Evolutionary conservation across 169 alveolate genomes (phyloP), one percentile per base, ranked within the genome.

Genomic region (Plasmodium yoelii): DNA sequence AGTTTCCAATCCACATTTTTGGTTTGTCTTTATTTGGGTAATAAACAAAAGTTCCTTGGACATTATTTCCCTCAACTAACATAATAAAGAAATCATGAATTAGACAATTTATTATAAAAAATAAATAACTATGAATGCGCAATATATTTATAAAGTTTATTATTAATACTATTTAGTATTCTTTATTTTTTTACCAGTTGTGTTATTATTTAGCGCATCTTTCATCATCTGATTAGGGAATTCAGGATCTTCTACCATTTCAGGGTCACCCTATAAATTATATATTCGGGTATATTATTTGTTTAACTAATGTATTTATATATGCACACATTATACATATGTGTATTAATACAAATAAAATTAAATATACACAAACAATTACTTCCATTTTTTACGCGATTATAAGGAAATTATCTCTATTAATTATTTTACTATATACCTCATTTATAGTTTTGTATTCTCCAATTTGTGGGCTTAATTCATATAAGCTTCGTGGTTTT

Each of bases 1-100:
- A 92, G 64, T 89, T 88, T 60, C 95, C 95, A 59, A 92, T 90
- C 95, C 95, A 92, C 95, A 92, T 92, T 61, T 92, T 92, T 19
- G 93, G 93, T 69, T 92, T 92, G 51, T 67, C 71, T 65, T 73
- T 84, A 64, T 88, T 87, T 13, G 95, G 95, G 64, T 92, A 92
- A 68, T 84, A 92, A 22, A 92, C 92, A 55, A 68, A 90, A 3
- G 95, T 88, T 19, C 95, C 95, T 60, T 82, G 75, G 5, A 87
- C 89, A 22, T 63, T 18, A 15, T 56, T 73, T 60, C 89, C 88
- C 61, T 73, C 89, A 19, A 82, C 90, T 82, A 72, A 22, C 18
- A 82, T 42, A 15, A 72, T 26, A 71, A 53, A 49, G 57, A 22
- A 63, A 18, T 49, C 15, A 9, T 42, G 5, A 51, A 51, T 51